phyloP scores from a whole-genome alignment of 176 grass and related monocot species.

The Zizania latifolia region DNA sequence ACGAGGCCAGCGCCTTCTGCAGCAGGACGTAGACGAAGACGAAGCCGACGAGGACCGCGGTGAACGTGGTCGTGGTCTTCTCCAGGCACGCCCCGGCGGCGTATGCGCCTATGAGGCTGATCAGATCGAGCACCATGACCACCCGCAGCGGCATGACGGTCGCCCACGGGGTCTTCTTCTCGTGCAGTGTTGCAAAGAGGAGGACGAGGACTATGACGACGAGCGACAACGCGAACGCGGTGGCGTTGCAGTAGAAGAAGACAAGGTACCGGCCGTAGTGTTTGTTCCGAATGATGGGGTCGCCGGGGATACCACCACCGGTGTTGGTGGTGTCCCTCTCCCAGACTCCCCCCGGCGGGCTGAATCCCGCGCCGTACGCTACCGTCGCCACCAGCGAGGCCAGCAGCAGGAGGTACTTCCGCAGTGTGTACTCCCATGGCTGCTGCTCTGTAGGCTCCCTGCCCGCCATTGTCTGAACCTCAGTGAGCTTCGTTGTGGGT shows the following conservation, averaged over 20 bases:
- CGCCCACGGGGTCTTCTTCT: neutral
- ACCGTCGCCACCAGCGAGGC: slow-evolving; percentile 20
- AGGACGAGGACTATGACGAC: slow-evolving; percentile 28
- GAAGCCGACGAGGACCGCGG: neutral
- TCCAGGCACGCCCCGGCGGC: neutral
- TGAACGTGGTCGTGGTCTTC: neutral
- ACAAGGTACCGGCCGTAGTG: neutral
- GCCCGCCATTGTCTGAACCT: neutral
- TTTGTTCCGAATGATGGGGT: neutral
- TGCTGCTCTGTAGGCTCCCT: neutral
- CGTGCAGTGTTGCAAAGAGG: neutral
- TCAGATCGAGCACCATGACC: neutral
- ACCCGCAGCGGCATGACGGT: neutral
- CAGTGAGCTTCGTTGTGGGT: too few relatives aligned
- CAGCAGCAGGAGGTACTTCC: slow-evolving; percentile 30
- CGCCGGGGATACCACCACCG: neutral
- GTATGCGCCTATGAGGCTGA: slow-evolving; percentile 25
- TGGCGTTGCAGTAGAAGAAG: slow-evolving; percentile 35
- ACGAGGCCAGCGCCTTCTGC: neutral
- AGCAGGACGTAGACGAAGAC: neutral
- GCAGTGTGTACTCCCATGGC: neutral
- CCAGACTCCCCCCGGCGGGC: slow-evolving; percentile 28
- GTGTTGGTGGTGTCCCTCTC: neutral
- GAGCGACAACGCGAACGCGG: slow-evolving; percentile 15
- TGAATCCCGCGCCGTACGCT: slow-evolving; percentile 20